Evolutionary conservation across 176 grass and related monocot species (phyloP).

Genomic region (Tillandsia leiboldiana): DNA sequence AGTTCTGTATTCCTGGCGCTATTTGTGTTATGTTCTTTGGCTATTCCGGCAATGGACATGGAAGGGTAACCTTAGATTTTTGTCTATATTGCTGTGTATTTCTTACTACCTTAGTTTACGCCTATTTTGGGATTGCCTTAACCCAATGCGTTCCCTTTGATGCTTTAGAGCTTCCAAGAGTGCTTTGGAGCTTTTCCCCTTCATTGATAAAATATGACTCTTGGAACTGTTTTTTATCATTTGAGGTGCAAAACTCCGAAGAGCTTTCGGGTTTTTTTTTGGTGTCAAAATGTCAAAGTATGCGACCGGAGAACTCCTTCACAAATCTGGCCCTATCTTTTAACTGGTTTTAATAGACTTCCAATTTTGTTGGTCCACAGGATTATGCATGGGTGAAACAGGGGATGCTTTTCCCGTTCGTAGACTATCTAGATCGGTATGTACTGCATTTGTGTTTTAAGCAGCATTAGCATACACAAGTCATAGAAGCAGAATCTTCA

Average conservation of each 20-base stretch:
- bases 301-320: neutral
- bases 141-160: too few relatives aligned
- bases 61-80: slow-evolving; percentile 41
- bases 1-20: slow-evolving; percentile 62
- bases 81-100: neutral
- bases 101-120: neutral
- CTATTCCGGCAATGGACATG: slow-evolving; percentile 31
- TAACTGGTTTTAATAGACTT: neutral
- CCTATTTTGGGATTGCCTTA: too few relatives aligned
- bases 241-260: too few relatives aligned
- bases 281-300: too few relatives aligned
- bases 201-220: too few relatives aligned
- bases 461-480: too few relatives aligned
- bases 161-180: too few relatives aligned
- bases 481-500: too few relatives aligned
- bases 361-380: slow-evolving; percentile 20
- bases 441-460: neutral
- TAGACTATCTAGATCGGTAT: slow-evolving; percentile 66
- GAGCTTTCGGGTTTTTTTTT: too few relatives aligned
- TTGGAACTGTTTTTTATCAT: too few relatives aligned
- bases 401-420: slow-evolving; percentile 76
- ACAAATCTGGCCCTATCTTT: neutral
- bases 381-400: slow-evolving; percentile 90
- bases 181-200: too few relatives aligned
- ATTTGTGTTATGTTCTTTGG: slow-evolving; percentile 90